Base-by-base conservation (phyloP, 495 filamentous ascomycete genomes). In the Friedmanniomyces simplex region DNA sequence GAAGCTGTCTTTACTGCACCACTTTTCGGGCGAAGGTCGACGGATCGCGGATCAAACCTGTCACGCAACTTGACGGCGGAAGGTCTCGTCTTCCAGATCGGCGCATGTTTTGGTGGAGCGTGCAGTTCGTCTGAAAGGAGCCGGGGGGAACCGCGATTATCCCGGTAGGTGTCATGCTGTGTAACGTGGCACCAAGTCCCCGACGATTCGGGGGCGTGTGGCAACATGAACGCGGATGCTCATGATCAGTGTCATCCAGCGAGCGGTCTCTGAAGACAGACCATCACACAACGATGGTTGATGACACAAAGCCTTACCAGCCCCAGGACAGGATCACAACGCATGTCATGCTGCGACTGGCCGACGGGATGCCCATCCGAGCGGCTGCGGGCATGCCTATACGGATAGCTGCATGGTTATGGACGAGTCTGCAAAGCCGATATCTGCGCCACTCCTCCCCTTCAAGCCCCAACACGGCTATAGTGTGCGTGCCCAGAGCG, bases 391-490 rank as follows among this genome's bases (percentile, higher is more conserved):
- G 5, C 7, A 49, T 6, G 24, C 16, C 2, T 45, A 42, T n/a
- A 28, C 21, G 52, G 22, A 24, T 32, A 49, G 7, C 39, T 22
- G 45, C 54, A 49, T 41, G 10, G 25, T 34, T 54, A 4, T 12
- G 22, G 10, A 42, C 14, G 20, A 48, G 24, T n/a, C 4, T 4
- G 28, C 28, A 32, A 10, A 32, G 28, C 28, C 28, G 4, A 10
- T 3, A 57, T 50, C 16, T 39, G 26, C 55, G 55, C 55, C 55
- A 58, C 39, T 21, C 14, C 55, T 57, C 13, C 12, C 36, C 28
- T 10, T 2, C 30, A 39, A 34, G 18, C 32, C 48, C 55, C 34
- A 45, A 52, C 12, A 45, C 20, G 32, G 49, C 48, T 24, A 26
- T 30, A 12, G 54, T 20, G 49, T 34, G 49, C 49, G 25, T 51